Base-by-base conservation (phyloP, 2,329 filamentous ascomycete species). In the Gnomoniopsis sp. region DNA sequence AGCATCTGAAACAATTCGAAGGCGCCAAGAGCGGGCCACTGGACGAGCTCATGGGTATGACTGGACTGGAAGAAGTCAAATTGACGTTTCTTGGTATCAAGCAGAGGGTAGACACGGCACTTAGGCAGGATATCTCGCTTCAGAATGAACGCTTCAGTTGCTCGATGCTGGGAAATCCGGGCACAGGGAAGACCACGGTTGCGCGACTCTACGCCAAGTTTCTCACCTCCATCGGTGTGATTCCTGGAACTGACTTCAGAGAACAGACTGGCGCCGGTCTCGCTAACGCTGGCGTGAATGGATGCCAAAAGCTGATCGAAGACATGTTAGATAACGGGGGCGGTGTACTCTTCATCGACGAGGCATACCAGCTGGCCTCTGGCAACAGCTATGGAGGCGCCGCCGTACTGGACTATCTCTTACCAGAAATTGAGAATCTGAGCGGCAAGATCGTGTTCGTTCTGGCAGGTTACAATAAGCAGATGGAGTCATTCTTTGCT, bases 161-260 rank as follows among this genome's bases (percentile, higher is more conserved):
- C 1, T 79, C 80, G 0, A 71, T 93, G 3, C 72, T 92, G 0
- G 89, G 89, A 0, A 93, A 92, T 64, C 89, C 89, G 0, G 89
- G 90, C 3, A 92, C 89, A 58, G 88, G 85, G 0, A 92, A 92
- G 74, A 93, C 90, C 0, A 93, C 89, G 0, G 86, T 93, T 0
- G 89, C 89, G 0, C 79, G 89, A 0, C 72, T 89, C 0, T 92
- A 90, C 58, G 87, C 83, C 0, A 78, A 83, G 7, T 88, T 91
- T 38, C 74, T 93, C 0, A 77, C 79, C 0, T 79, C 83, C 0
- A 72, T 89, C 0, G 84, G 86, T 0, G 83, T 84, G 0, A 75
- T 93, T 6, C 78, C 87, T 0, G 88, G 88, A 0, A 69, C 69
- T 10, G 59, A 64, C 2, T 88, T 92, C 61, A 68, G 85, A 8